phyloP scores from a whole-genome alignment of 179 eudicot genomes.

The Camellia oleifera region DNA sequence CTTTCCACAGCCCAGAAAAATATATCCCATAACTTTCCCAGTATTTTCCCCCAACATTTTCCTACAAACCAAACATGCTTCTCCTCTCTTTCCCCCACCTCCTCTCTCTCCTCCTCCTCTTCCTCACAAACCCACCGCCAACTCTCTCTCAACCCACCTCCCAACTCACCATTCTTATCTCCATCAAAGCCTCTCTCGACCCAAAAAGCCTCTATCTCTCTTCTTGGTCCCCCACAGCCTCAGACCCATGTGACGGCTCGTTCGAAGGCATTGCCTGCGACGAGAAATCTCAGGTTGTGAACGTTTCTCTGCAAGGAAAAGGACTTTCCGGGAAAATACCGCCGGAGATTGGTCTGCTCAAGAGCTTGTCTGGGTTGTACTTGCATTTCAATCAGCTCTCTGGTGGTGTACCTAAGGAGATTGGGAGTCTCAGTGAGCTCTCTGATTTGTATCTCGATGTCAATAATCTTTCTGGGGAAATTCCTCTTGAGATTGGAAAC shows the following conservation, averaged over 20 bases:
- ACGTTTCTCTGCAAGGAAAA: constrained; percentile 82
- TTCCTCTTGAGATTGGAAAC: constrained; percentile 60
- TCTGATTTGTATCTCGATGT: constrained; percentile 84
- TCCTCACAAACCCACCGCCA: background rate
- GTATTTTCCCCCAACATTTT: constrained; percentile 5
- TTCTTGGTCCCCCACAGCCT: constrained; percentile 49
- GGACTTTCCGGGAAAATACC: constrained; percentile 68
- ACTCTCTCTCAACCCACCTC: constrained; percentile 26
- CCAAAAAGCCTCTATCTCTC: constrained; percentile 51
- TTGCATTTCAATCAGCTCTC: constrained; percentile 66
- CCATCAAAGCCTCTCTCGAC: constrained; percentile 64
- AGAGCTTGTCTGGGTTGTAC: constrained; percentile 72
- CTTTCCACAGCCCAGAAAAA: background rate
- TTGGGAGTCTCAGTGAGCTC: constrained; percentile 54
- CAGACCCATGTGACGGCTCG: constrained; percentile 48
- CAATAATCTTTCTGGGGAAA: constrained; percentile 60
- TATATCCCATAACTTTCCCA: background rate
- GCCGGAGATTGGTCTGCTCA: constrained; percentile 60
- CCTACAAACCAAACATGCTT: constrained; percentile 13
- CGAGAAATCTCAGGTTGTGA: constrained; percentile 58
- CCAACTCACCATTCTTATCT: constrained; percentile 43
- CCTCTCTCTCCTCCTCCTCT: constrained; percentile 7
- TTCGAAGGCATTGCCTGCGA: constrained; percentile 79
- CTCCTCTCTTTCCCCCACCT: constrained; percentile 15
- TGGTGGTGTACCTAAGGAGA: constrained; percentile 67